Conservation (phyloP, 2,329 filamentous ascomycete species). For the Dryadomyces quercivorus region DNA sequence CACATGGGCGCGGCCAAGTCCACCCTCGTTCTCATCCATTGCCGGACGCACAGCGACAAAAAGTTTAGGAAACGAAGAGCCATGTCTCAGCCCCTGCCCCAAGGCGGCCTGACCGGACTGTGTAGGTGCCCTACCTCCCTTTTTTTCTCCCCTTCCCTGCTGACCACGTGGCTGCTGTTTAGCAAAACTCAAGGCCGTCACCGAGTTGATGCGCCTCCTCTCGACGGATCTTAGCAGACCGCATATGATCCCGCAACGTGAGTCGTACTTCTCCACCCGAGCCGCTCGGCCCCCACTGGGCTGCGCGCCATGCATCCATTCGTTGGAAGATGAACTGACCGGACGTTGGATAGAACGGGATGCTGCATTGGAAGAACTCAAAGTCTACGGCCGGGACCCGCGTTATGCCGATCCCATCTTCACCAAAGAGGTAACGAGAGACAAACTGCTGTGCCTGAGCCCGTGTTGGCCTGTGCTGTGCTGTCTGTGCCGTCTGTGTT, state of each 20-base stretch:
- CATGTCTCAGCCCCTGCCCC: slow-evolving; percentile 11
- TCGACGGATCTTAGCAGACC: slow-evolving; percentile 48
- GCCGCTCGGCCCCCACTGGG: background rate
- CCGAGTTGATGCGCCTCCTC: slow-evolving; percentile 49
- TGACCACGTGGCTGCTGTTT: slow-evolving; percentile 2
- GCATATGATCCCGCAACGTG: slow-evolving; percentile 48
- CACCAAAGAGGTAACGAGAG: slow-evolving; percentile 49
- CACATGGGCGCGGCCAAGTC: slow-evolving; percentile 13
- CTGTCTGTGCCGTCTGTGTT: background rate
- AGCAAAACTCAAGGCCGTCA: slow-evolving; percentile 61
- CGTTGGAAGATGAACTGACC: background rate
- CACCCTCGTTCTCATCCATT: slow-evolving; percentile 8
- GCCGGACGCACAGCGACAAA: slow-evolving; percentile 3
- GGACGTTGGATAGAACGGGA: slow-evolving; percentile 41
- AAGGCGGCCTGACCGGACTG: slow-evolving; percentile 26
- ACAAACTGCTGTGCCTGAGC: no score
- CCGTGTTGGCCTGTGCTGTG: background rate
- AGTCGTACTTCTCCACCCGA: slow-evolving; percentile 15
- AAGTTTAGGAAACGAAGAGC: background rate
- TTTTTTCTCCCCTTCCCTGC: background rate
- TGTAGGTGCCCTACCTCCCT: slow-evolving; percentile 21
- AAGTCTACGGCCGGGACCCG: slow-evolving; percentile 64
- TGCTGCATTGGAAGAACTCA: slow-evolving; percentile 53
- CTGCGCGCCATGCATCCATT: no score
- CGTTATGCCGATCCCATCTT: slow-evolving; percentile 71